Conservation (phyloP, 1,139 yeast species). For the Yamadazyma trypodendri region DNA sequence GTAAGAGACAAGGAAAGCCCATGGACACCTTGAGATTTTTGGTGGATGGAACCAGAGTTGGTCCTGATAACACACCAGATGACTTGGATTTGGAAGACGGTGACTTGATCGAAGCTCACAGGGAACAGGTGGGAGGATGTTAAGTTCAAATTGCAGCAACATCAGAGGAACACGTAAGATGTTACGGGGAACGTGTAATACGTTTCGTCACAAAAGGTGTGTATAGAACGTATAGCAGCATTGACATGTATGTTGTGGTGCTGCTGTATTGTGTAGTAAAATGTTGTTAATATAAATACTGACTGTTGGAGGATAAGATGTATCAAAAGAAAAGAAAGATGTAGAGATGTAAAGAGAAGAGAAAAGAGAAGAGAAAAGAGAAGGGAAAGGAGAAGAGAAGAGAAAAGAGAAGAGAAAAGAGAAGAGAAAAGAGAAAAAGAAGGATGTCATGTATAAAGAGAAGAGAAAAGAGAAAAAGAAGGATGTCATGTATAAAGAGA, state of each 20-base stretch:
- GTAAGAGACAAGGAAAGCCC: conserved; percentile 95
- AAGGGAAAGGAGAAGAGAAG: too few species aligned
- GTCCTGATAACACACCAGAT: conserved; percentile 88
- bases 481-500: too few species aligned
- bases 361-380: too few species aligned
- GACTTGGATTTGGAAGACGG: conserved; percentile 91
- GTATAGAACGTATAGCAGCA: too few species aligned
- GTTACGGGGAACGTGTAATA: neutral
- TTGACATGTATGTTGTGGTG: neutral
- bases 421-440: neutral
- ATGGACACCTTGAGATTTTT: conserved; percentile 80
- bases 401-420: too few species aligned
- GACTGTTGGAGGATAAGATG: too few species aligned
- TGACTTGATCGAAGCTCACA: conserved; percentile 97
- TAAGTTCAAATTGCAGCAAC: neutral
- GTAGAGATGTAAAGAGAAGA: too few species aligned
- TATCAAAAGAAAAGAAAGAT: too few species aligned
- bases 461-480: neutral
- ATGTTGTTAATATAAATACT: neutral
- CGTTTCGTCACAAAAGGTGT: too few species aligned
- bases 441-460: too few species aligned
- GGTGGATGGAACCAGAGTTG: conserved; percentile 89
- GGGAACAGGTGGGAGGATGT: conserved; percentile 80
- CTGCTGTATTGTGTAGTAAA: conserved; percentile 3
- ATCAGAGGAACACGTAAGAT: too few species aligned